These are phyloP conservation scores for Dacryopinax primogenitus DNA, from an alignment of 768 basidiomycete species.

Conservation along the genomic window DNA sequence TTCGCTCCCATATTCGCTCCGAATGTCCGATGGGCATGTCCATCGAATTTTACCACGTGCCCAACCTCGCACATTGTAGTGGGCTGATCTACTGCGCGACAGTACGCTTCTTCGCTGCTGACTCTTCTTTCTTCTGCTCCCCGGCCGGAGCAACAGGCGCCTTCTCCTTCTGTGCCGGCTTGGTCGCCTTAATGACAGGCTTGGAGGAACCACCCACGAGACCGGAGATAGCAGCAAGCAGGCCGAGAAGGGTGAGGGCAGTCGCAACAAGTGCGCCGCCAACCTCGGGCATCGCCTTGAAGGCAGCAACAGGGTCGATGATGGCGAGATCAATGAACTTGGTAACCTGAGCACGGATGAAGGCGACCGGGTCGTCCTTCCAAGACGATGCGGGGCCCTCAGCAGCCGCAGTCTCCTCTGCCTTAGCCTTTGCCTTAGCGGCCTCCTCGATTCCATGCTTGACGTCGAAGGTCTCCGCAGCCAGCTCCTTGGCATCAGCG, in stretches of 20 bases:
- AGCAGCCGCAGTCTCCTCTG: conserved; percentile 30
- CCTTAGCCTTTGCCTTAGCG: conserved; percentile 37
- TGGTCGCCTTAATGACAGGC: conserved; percentile 41
- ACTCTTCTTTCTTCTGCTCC: conserved; percentile 19
- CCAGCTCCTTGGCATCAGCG: conserved; percentile 70
- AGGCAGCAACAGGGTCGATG: conserved; percentile 61
- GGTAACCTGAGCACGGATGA: conserved; percentile 63
- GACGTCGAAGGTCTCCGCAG: conserved; percentile 77
- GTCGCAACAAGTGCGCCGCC: conserved; percentile 63
- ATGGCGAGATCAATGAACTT: conserved; percentile 69
- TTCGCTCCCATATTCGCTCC: not conserved
- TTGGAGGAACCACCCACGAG: conserved; percentile 59
- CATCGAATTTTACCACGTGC: not conserved
- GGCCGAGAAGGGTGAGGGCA: conserved; percentile 66
- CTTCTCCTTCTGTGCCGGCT: conserved; percentile 15
- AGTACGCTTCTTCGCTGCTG: conserved; percentile 15
- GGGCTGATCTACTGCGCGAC: conserved; percentile 10
- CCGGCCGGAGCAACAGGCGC: conserved; percentile 22
- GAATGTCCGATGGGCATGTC: not conserved
- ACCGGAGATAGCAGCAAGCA: conserved; percentile 69
- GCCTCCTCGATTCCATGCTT: conserved; percentile 75
- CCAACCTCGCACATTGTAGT: not conserved
- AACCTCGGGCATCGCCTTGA: conserved; percentile 82
- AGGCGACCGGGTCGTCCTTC: conserved; percentile 62
- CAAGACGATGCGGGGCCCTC: conserved; percentile 38